Evolutionary conservation across 2,329 filamentous ascomycete species (phyloP).

Genomic region (Magnaporthales sp.): DNA sequence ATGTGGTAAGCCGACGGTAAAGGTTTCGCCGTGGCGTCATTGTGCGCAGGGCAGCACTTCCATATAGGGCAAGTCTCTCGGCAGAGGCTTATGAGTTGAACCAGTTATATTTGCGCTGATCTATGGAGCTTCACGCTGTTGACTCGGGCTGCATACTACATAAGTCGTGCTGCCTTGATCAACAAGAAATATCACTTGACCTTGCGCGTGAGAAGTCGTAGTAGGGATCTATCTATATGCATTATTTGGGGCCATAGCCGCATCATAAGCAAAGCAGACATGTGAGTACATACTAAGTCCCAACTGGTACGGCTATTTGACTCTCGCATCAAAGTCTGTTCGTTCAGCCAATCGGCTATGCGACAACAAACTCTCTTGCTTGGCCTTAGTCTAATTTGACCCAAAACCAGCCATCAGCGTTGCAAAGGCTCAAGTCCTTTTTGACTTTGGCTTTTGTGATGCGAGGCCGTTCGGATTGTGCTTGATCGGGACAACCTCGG

Average conservation of each 20-base stretch:
- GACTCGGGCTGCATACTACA: background rate
- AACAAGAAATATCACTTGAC: background rate
- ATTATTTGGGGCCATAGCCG: too few species aligned
- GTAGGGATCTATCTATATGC: background rate
- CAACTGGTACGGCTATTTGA: background rate
- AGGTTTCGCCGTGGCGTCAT: background rate
- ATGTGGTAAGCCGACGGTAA: background rate
- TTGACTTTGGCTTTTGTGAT: background rate
- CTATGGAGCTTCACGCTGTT: background rate
- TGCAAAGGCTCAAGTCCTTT: background rate
- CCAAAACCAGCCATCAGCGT: background rate
- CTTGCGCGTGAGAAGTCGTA: background rate
- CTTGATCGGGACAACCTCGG: constrained; percentile 30
- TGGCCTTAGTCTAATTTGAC: background rate
- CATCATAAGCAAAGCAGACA: background rate
- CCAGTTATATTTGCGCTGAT: background rate
- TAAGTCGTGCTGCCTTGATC: background rate
- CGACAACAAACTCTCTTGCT: too few species aligned
- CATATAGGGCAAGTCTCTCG: background rate
- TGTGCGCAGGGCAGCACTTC: background rate
- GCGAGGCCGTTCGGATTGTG: background rate
- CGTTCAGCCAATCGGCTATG: too few species aligned
- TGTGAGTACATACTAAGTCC: background rate
- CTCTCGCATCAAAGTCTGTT: background rate
- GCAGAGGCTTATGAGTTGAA: background rate